Evolutionary conservation across 441 rosid genomes (phyloP), one percentile per base, ranked within the genome.

Genomic region (Adansonia grandidieri): DNA sequence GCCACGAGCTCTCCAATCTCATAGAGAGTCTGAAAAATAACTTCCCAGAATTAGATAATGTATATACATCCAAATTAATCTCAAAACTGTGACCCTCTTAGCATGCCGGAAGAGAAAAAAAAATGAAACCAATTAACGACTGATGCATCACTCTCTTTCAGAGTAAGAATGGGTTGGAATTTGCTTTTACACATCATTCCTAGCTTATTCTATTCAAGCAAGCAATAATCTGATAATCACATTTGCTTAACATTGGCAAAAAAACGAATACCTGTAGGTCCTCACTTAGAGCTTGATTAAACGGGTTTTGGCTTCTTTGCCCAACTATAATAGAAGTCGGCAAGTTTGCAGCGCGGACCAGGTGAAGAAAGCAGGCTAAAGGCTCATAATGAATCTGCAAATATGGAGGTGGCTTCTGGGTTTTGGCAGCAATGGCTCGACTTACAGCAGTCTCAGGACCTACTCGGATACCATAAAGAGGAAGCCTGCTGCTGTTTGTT

Each of bases 361-460:
- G 82, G 64, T 92, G 98, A 80, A 93, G 84, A 78, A 92, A 85
- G 87, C 97, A 95, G 70, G 97, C 93, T 68, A 95, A 71, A 58
- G 98, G 93, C 77, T 93, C 98, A 78, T 81, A 77, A 78, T 84
- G 87, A 81, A 93, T 86, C 81, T 89, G 91, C 81, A 88, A 76
- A 15, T 81, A 70, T 1, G 82, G 80, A 51, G 92, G 95, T 42
- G 91, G 85, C 84, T 82, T 90, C 85, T 84, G 83, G 50, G 89
- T 80, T 81, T 80, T 82, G 77, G 90, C 48, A 78, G 86, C 80
- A 69, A 91, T 75, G 28, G 87, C 81, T 47, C 53, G 76, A 78
- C 84, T 78, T 63, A 79, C 15, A 42, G 86, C 92, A 47, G 93
- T 91, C 82, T 87, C 92, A 45, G 85, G 84, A 75, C 97, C 97